phyloP scores from a whole-genome alignment of 208 protist species.

The Porcisia hertigi region DNA sequence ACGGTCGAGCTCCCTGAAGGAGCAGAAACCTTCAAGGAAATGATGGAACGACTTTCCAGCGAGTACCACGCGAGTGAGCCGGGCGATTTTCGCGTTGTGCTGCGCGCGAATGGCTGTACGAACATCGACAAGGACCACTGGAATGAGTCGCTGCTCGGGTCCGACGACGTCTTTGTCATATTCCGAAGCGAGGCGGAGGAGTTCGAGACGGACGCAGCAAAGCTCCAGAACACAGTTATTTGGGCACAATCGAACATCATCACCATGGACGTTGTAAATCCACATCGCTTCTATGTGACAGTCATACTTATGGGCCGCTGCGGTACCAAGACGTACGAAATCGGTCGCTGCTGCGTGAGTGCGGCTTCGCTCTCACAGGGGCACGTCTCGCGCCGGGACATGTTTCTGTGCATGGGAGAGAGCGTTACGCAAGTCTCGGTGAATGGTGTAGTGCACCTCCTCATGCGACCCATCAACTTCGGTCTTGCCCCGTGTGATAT shows the following conservation, averaged over 20 bases:
- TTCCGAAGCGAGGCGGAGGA: conserved; percentile 64
- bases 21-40: conserved; percentile 59
- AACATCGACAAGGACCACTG: conserved; percentile 48
- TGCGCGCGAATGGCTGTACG: conserved; percentile 73
- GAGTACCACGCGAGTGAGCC: conserved; percentile 60
- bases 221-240: conserved; percentile 51
- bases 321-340: conserved; percentile 47
- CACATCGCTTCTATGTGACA: conserved; percentile 45
- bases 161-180: conserved; percentile 59
- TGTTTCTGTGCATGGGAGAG: conserved; percentile 63
- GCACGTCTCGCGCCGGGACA: conserved; percentile 53
- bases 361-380: conserved; percentile 46
- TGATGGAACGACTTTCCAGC: conserved; percentile 50
- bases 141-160: conserved; percentile 54
- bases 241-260: conserved; percentile 40
- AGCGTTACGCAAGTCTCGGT: conserved; percentile 33
- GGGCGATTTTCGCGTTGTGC: conserved; percentile 26
- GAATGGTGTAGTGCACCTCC: conserved; percentile 62
- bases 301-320: conserved; percentile 59
- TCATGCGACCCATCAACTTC: conserved; percentile 60
- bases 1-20: conserved; percentile 27
- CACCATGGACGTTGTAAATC: conserved; percentile 63
- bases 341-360: conserved; percentile 61
- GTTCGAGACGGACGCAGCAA: conserved; percentile 38
- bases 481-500: conserved; percentile 41